phyloP scores from a whole-genome alignment of 139 green algal genomes.

The Picochlorum sp. region DNA sequence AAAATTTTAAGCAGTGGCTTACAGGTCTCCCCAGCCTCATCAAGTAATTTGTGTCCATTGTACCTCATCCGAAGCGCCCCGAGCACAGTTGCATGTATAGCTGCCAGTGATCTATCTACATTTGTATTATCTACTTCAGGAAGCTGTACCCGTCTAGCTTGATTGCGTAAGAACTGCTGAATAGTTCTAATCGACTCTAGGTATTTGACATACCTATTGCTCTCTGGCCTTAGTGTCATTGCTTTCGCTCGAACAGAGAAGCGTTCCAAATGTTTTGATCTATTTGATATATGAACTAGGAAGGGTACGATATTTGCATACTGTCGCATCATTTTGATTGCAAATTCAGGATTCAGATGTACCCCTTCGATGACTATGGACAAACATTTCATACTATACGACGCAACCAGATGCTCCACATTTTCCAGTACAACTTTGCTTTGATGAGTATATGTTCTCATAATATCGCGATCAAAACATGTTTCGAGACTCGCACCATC shows the following conservation, averaged over 20 bases:
- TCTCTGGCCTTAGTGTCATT: constrained; percentile 74
- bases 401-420: constrained; percentile 41
- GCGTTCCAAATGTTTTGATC: constrained; percentile 82
- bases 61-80: constrained; percentile 36
- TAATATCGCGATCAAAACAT: not conserved
- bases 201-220: constrained; percentile 81
- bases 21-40: not conserved
- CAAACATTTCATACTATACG: constrained; percentile 36
- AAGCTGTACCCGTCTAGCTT: constrained; percentile 62
- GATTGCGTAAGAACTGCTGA: constrained; percentile 59
- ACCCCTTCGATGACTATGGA: constrained; percentile 61
- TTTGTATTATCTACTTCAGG: constrained; percentile 90
- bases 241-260: constrained; percentile 91
- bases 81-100: constrained; percentile 80
- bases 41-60: constrained; percentile 30
- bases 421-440: constrained; percentile 1
- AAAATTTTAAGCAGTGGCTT: not conserved
- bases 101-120: constrained; percentile 72
- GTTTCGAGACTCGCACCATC: too few species aligned
- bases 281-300: constrained; percentile 78
- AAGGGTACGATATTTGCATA: constrained; percentile 74
- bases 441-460: constrained; percentile 48
- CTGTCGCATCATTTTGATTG: constrained; percentile 60
- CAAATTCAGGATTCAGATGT: constrained; percentile 36
- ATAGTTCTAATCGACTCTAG: constrained; percentile 76